Base-by-base conservation (phyloP, 2,329 filamentous ascomycete genomes). In the Lasiodiplodia theobromae region DNA sequence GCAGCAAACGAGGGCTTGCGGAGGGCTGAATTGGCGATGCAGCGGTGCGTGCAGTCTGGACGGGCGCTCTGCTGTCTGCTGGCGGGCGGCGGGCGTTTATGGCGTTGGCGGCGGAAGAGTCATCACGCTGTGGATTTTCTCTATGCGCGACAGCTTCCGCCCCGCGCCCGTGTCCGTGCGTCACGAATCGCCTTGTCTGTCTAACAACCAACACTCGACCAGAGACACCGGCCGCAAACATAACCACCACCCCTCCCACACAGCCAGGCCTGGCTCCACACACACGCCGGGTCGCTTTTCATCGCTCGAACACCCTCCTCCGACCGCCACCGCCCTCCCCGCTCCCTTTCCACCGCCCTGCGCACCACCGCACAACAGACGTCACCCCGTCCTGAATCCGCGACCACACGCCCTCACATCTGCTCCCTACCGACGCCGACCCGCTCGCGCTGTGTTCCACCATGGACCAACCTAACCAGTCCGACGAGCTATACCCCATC, bases 401-500 rank as follows among this genome's bases (percentile, higher is more conserved):
- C 52, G 65, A 28, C 65, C 8, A 28, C 23, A 25, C 56, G 40
- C 34, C 56, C 34, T 54, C 54, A 62, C 40, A 49, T 23, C 40
- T 37, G 66, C 57, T 63, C 66, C 57, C 49, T 70, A 51, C 67
- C 52, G 21, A 25, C 62, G 34, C 37, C 54, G 87, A 82, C 82
- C 37, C 66, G 21, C 56, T 21, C n/a, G 66, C 67, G 67, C 58
- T 31, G 40, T 68, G 60, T 67, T 25, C 54, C 58, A 67, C 51
- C 72, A 98, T 98, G 95, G 93, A 97, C 85, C 91, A 91, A 84
- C 88, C 91, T 82, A 92, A 91, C 84, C 90, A 95, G 86, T 96
- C 91, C 82, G 96, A 99, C 85, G 96, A 98, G 90, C 94, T 99
- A 78, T 99, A 98, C 84, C 96, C 96, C 81, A 99, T 99, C 86